Evolutionary conservation across 257 asterid species (phyloP).

Genomic region (Fraxinus excelsior): DNA sequence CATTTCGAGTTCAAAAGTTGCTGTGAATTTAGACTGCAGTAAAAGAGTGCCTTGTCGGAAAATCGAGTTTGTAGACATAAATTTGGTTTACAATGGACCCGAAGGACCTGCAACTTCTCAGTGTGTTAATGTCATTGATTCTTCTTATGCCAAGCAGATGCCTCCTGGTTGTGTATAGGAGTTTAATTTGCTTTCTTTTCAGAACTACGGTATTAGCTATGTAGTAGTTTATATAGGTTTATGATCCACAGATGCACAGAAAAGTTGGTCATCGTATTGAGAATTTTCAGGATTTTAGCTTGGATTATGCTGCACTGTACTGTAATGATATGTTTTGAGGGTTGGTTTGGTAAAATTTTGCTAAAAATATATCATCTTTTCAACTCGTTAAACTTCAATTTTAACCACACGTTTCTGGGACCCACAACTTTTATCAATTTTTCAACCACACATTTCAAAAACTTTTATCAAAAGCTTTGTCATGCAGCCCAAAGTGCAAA

Average conservation of each 20-base stretch:
- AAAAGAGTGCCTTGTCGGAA: slow-evolving; percentile 48
- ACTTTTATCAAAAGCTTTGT: too few species aligned
- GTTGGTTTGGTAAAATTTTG: too few species aligned
- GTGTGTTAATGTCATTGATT: slow-evolving; percentile 54
- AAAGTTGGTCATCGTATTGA: neutral
- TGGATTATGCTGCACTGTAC: neutral
- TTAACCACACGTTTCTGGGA: too few species aligned
- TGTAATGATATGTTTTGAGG: too few species aligned
- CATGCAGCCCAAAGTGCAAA: too few species aligned
- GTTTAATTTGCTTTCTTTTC: too few species aligned
- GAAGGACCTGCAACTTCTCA: slow-evolving; percentile 36
- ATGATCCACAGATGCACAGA: neutral
- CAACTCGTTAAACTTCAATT: too few species aligned
- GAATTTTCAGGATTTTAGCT: neutral
- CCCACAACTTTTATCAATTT: too few species aligned
- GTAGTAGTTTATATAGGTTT: neutral
- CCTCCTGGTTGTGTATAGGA: slow-evolving; percentile 55
- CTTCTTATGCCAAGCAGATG: slow-evolving; percentile 40
- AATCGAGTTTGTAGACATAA: slow-evolving; percentile 50
- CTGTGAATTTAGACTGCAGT: slow-evolving; percentile 59
- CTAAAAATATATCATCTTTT: too few species aligned
- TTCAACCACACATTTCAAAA: too few species aligned
- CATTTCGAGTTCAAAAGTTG: slow-evolving; percentile 45
- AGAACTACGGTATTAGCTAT: too few species aligned
- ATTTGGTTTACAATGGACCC: slow-evolving; percentile 41